Conservation (phyloP, 2,329 filamentous ascomycete genomes). For the Fusarium keratoplasticum region DNA sequence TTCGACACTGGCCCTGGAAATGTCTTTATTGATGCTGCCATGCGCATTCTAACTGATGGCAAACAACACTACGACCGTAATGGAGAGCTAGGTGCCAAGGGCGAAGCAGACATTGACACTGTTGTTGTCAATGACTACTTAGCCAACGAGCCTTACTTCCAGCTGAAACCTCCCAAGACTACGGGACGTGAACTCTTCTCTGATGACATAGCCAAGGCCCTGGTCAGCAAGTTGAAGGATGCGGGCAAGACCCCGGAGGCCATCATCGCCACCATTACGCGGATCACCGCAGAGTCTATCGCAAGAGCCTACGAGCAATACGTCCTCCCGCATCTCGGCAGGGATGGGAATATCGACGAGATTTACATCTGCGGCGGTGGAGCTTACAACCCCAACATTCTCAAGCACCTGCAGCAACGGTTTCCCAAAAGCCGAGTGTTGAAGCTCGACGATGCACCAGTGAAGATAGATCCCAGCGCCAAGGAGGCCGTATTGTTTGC, state of each 20-base stretch:
- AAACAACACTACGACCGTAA: conserved; percentile 61
- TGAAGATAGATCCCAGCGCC: not conserved
- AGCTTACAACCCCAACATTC: conserved; percentile 69
- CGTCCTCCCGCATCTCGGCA: conserved; percentile 4
- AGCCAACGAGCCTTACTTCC: not conserved
- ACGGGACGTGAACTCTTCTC: conserved; percentile 32
- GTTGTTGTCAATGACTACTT: not conserved
- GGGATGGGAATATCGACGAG: conserved; percentile 51
- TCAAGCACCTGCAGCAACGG: conserved; percentile 60
- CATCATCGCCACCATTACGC: conserved; percentile 62
- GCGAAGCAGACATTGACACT: conserved; percentile 34
- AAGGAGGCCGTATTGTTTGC: not conserved
- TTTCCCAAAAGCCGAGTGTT: conserved; percentile 61
- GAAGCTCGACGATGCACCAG: not conserved
- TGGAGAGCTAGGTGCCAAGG: conserved; percentile 52
- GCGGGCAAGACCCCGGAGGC: conserved; percentile 55
- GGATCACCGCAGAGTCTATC: conserved; percentile 55
- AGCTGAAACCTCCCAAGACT: not conserved
- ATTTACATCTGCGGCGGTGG: conserved; percentile 72
- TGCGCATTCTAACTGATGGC: conserved; percentile 50
- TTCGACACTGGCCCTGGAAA: conserved; percentile 57
- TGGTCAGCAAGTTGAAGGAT: conserved; percentile 55
- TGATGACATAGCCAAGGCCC: conserved; percentile 57
- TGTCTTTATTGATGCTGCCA: conserved; percentile 47
- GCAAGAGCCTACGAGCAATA: conserved; percentile 29